Base-by-base conservation (phyloP, 345 rosid species). In the Boechera retrofracta region DNA sequence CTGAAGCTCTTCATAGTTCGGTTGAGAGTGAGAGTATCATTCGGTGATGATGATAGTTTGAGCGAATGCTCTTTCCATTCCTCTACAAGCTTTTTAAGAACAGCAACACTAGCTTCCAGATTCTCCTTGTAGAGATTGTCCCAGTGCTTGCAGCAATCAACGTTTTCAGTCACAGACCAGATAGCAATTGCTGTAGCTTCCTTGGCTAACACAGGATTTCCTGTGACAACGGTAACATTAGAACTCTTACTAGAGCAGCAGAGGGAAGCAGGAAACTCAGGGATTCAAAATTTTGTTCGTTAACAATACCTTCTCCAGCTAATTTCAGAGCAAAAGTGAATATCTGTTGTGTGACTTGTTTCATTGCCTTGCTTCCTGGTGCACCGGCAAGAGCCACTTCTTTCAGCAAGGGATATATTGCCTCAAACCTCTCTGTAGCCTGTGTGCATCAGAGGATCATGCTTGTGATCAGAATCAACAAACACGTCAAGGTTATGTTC, bases 371-470 rank as follows among this genome's bases (percentile, higher is more conserved):
- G 86, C 92, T 89, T 72, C 91, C 90, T 5, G 80, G 58, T 31
- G 88, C 79, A 10, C 96, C 96, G 33, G 90, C 88, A 78, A 91
- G 86, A 77, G 92, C 88, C 69, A 91, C 90, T 72, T 87, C 91
- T 73, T 86, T 89, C 15, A 91, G 67, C 33, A 80, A 71, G 11
- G 89, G 93, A 70, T 86, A 89, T 24, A 88, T 70, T 10, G 86
- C 86, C 72, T 84, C 90, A 67, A 91, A 86, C 82, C 96, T 86
- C 85, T 91, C 97, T 55, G 90, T 91, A 56, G 94, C 94, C 97
- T 91, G 82, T 69, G 72, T 29, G 44, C 49, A 69, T 18, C 62
- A 44, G 47, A 29, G 65, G 60, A 64, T 56, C 53, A 74, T 21
- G 52, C 36, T 73, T 38, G n/a, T 52, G 31, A 53, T 42, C 42